A percentile compares a stretch with the other conserved stretches of the same genome.
These are phyloP conservation scores for Uronychia setigera DNA, from an alignment of 73 alveolate genomes.

Conservation along the genomic window DNA sequence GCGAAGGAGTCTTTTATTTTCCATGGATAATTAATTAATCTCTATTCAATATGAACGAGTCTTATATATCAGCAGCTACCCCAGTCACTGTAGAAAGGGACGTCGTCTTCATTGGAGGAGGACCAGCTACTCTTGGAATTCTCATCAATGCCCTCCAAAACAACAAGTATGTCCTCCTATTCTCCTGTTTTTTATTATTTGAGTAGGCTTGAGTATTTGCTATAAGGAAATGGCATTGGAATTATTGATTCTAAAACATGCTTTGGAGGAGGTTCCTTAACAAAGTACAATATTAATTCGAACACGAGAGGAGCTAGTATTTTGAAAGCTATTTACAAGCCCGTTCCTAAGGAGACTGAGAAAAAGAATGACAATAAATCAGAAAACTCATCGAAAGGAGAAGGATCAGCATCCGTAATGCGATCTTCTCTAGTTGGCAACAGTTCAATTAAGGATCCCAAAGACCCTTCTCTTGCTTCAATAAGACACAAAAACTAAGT, in stretches of 20 bases:
- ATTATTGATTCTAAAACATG: conserved; percentile 19
- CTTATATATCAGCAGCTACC: neutral
- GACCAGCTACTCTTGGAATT: conserved; percentile 54
- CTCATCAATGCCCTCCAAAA: conserved; percentile 42
- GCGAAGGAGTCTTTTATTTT: neutral
- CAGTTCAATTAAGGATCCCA: neutral
- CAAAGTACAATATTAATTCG: conserved; percentile 32
- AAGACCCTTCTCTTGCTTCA: neutral
- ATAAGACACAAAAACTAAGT: too few species aligned
- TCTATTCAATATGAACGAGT: neutral
- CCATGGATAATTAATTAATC: neutral
- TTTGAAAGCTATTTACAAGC: conserved; percentile 29
- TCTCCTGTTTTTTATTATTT: neutral
- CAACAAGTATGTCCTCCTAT: too few species aligned
- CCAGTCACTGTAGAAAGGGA: conserved; percentile 2
- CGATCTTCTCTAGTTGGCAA: too few species aligned
- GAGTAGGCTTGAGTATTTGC: neutral
- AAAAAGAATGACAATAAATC: conserved; percentile 8
- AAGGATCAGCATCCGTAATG: too few species aligned
- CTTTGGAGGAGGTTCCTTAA: conserved; percentile 56
- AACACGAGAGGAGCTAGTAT: conserved; percentile 51
- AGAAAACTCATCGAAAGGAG: too few species aligned
- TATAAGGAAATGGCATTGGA: conserved; percentile 46
- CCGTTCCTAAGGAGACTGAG: neutral
- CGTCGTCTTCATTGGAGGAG: conserved; percentile 58